Evolutionary conservation across 1,284 basidiomycete genomes (phyloP).

Genomic region (Golubevia sp.): DNA sequence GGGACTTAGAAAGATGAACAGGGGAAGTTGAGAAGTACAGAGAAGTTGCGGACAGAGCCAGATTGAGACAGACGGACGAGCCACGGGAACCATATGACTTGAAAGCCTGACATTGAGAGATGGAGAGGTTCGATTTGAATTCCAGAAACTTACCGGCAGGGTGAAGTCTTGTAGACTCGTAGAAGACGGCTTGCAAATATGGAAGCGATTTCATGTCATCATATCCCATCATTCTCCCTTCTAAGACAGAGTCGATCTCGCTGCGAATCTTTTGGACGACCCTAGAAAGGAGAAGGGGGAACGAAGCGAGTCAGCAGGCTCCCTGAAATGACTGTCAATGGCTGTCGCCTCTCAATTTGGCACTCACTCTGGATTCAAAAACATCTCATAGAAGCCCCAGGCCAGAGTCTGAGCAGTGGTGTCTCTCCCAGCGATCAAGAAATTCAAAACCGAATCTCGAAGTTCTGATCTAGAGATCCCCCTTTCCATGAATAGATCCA

Average conservation of each 20-base stretch:
- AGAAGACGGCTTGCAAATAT: constrained; percentile 32
- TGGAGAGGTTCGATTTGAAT: too few species aligned
- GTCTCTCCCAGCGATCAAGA: constrained; percentile 42
- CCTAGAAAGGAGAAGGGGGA: too few species aligned
- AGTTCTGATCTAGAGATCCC: constrained; percentile 34
- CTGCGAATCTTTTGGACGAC: constrained; percentile 19
- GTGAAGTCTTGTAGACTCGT: constrained; percentile 40
- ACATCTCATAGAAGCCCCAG: constrained; percentile 42
- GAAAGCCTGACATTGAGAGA: too few species aligned
- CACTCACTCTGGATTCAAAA: constrained; percentile 21
- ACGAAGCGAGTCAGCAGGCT: too few species aligned
- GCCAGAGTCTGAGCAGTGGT: constrained; percentile 41
- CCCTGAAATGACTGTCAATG: too few species aligned
- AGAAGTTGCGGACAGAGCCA: too few species aligned
- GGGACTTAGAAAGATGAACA: too few species aligned
- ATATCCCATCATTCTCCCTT: constrained; percentile 27
- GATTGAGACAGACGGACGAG: too few species aligned
- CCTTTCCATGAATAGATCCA: constrained; percentile 45
- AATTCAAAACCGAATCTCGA: constrained; percentile 41
- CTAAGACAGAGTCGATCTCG: constrained; percentile 27
- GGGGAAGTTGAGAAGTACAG: too few species aligned
- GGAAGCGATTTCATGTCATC: constrained; percentile 28
- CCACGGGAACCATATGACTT: too few species aligned
- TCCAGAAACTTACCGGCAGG: too few species aligned
- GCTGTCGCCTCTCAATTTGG: too few species aligned